Evolutionary conservation across 2,329 filamentous ascomycete genomes (phyloP).

Genomic region (Cytospora piceae): DNA sequence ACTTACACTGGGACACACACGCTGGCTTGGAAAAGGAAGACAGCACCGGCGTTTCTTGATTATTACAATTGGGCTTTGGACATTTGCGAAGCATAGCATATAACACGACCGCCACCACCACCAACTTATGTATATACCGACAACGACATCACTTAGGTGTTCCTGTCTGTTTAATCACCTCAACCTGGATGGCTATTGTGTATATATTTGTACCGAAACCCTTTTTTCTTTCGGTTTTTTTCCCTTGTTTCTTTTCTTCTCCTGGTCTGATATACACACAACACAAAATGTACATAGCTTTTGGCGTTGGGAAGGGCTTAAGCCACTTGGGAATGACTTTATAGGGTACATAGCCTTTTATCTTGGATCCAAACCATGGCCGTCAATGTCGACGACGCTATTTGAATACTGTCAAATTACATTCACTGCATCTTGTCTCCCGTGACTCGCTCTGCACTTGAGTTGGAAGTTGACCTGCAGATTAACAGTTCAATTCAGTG

Average conservation of each 20-base stretch:
- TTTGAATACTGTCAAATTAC: not conserved
- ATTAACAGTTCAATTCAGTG: no score
- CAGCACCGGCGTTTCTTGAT: conserved; percentile 28
- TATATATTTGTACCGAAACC: conserved; percentile 15
- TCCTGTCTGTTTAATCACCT: conserved; percentile 24
- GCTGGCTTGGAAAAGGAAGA: conserved; percentile 10
- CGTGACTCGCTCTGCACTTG: not conserved
- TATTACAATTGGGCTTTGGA: conserved; percentile 24
- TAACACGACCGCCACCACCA: not conserved
- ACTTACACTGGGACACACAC: not conserved
- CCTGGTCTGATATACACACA: conserved; percentile 20
- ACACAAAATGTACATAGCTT: conserved; percentile 17
- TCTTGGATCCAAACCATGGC: conserved; percentile 24
- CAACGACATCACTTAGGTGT: conserved; percentile 6
- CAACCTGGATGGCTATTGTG: conserved; percentile 21
- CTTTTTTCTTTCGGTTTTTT: not conserved
- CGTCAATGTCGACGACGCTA: conserved; percentile 12
- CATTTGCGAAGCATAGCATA: conserved; percentile 19
- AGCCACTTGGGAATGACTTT: conserved; percentile 6
- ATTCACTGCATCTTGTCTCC: not conserved
- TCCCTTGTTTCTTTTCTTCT: no score
- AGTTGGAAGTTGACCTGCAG: no score
- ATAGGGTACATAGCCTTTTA: conserved; percentile 17
- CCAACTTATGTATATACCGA: conserved; percentile 18
- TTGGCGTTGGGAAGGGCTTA: conserved; percentile 10